Evolutionary conservation across 345 rosid genomes (phyloP).

Genomic region (Toxicodendron radicans): DNA sequence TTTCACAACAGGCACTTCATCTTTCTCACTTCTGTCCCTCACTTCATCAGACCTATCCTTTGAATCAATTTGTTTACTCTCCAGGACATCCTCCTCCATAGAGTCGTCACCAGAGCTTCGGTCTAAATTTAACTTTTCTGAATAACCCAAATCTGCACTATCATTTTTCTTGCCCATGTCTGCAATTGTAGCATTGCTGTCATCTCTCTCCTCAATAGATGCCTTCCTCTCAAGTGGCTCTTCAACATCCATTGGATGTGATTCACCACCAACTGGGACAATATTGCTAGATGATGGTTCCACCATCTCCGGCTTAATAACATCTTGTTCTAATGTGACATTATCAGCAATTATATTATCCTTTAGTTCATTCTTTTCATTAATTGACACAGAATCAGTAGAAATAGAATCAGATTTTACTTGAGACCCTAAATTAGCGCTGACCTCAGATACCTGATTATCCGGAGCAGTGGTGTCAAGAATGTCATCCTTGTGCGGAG

Average conservation of each 20-base stretch:
- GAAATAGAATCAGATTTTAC: slow-evolving; percentile 98
- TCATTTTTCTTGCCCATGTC: slow-evolving; percentile 68
- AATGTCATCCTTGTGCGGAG: slow-evolving; percentile 47
- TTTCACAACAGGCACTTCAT: slow-evolving; percentile 37
- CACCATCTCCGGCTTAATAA: slow-evolving; percentile 79
- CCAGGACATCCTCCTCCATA: slow-evolving; percentile 88
- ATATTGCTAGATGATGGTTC: slow-evolving; percentile 68
- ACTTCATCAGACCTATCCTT: slow-evolving; percentile 53
- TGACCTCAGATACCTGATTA: slow-evolving; percentile 99
- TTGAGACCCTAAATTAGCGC: slow-evolving; percentile 89
- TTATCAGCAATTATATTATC: slow-evolving; percentile 94
- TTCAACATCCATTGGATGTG: slow-evolving; percentile 90
- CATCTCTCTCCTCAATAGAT: slow-evolving; percentile 68
- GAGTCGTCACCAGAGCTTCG: slow-evolving; percentile 98
- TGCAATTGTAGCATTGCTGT: slow-evolving; percentile 57
- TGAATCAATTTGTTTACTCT: slow-evolving; percentile 71
- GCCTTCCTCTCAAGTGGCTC: slow-evolving; percentile 66
- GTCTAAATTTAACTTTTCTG: slow-evolving; percentile 91
- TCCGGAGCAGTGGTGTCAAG: slow-evolving; percentile 55
- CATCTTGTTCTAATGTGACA: slow-evolving; percentile 96
- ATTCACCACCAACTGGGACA: slow-evolving; percentile 63
- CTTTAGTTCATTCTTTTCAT: slow-evolving; percentile 92
- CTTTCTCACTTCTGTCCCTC: slow-evolving; percentile 51
- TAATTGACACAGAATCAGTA: slow-evolving; percentile 98
- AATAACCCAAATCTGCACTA: slow-evolving; percentile 64